phyloP scores from a whole-genome alignment of 2,329 filamentous ascomycete genomes.

The Calonectria montana region DNA sequence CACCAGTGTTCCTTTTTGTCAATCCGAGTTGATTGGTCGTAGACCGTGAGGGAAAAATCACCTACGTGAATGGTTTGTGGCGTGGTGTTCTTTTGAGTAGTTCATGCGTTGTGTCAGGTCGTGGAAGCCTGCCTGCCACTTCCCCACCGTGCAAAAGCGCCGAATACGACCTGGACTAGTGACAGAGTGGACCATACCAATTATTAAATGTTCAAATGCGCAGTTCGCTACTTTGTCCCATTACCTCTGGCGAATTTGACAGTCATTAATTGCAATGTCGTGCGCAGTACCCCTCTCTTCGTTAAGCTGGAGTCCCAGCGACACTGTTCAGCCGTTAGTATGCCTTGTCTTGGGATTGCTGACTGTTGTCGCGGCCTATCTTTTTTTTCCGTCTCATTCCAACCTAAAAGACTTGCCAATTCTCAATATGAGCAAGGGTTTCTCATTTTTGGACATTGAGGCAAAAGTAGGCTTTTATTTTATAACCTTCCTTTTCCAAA shows the following conservation, averaged over 20 bases:
- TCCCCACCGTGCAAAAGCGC: neutral
- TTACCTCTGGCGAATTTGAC: neutral
- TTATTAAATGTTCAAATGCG: neutral
- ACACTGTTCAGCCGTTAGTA: neutral
- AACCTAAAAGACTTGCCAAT: slow-evolving; percentile 1
- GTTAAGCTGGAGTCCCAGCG: neutral
- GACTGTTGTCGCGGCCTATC: neutral
- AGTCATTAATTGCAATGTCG: neutral
- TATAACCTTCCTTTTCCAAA: neutral
- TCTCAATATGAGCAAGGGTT: neutral
- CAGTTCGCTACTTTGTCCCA: neutral
- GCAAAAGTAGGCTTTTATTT: neutral
- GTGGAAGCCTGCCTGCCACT: neutral
- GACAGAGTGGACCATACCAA: neutral
- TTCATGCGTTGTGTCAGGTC: neutral
- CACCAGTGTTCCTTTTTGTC: neutral
- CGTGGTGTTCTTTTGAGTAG: neutral
- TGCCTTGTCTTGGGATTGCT: neutral
- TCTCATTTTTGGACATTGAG: neutral
- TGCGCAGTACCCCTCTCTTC: neutral
- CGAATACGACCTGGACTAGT: neutral
- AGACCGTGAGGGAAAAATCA: neutral
- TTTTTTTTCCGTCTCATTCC: neutral
- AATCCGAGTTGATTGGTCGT: neutral
- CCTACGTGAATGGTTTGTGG: neutral